Base-by-base conservation (phyloP, 306 rosid genomes). In the Acacia acuminata region DNA sequence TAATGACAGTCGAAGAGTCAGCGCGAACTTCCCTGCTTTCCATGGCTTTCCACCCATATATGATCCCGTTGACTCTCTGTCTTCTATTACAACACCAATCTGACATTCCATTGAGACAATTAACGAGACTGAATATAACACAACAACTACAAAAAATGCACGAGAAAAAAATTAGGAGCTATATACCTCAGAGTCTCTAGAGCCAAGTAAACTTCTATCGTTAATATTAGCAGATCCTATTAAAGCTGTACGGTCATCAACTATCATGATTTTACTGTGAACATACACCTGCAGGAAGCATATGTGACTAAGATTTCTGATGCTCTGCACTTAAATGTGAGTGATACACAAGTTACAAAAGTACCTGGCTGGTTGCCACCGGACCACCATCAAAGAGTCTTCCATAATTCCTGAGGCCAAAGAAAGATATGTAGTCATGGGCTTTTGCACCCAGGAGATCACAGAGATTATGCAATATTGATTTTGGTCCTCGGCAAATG, bases 171-270 rank as follows among this genome's bases (percentile, higher is more conserved):
- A 58, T 36, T 64, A 48, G 65, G 53, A 82, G 56, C 76, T 60
- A 78, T 55, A 78, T 90, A 96, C 99, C 97, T 96, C 99, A 67
- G 99, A 96, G 82, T 96, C 99, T 89, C 99, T 89, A 42, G 94
- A 90, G 51, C 99, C 99, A 53, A 94, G 97, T 87, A 96, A 86
- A 86, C 99, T 96, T 87, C 98, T 90, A 83, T 96, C 99, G 73
- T 96, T 96, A 84, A 96, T 96, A 84, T 96, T 96, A 87, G 99
- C 99, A 61, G 98, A 96, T 79, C 99, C 98, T 85, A 96, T 92
- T 83, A 96, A 82, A 80, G 91, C 83, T 38, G 85, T 84, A 79
- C 93, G 89, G 76, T 96, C 99, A 82, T 96, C 99, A 25, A 92
- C 45, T 71, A 96, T 94, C 98, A 96, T 90, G 85, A 96, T 88